phyloP scores from a whole-genome alignment of 2,329 filamentous ascomycete genomes.

The Malbranchea cinnamomea region DNA sequence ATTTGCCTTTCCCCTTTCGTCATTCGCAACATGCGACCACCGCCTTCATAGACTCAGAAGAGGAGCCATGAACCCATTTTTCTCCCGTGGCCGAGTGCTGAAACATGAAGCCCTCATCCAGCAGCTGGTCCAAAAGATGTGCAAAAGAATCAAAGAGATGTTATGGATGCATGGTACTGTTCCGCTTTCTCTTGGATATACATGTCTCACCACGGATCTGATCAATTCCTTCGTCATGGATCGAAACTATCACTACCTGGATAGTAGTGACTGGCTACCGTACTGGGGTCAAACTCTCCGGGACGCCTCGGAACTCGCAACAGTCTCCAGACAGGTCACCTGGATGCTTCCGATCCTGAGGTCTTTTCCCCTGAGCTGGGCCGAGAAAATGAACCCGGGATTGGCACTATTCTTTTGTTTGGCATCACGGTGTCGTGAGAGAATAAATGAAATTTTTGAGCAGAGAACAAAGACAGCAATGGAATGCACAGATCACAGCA shows the following conservation, averaged over 20 bases:
- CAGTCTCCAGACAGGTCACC: slow-evolving; percentile 7
- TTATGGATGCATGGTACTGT: no score
- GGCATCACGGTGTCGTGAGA: slow-evolving; percentile 3
- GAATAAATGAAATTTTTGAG: slow-evolving; percentile 5
- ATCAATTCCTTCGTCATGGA: slow-evolving; percentile 30
- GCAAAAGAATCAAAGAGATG: slow-evolving; percentile 7
- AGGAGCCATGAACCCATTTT: slow-evolving; percentile 17
- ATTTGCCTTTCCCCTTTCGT: slow-evolving; percentile 15
- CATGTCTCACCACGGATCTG: slow-evolving; percentile 26
- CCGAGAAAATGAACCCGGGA: slow-evolving; percentile 7
- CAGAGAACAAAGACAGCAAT: neutral
- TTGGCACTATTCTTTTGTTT: slow-evolving; percentile 8
- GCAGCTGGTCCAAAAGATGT: slow-evolving; percentile 11
- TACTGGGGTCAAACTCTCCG: slow-evolving; percentile 15
- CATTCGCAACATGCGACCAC: slow-evolving; percentile 17
- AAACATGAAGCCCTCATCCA: slow-evolving; percentile 12
- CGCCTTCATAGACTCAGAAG: slow-evolving; percentile 15
- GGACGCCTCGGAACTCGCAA: slow-evolving; percentile 7
- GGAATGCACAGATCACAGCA: neutral
- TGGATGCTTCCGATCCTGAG: slow-evolving; percentile 7
- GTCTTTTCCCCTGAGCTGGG: slow-evolving; percentile 4
- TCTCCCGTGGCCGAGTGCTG: slow-evolving; percentile 12
- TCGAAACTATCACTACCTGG: slow-evolving; percentile 18
- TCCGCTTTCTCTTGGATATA: slow-evolving; percentile 10
- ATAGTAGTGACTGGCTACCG: slow-evolving; percentile 16